Conservation (phyloP, 768 basidiomycete genomes). For the Mycena maculata region DNA sequence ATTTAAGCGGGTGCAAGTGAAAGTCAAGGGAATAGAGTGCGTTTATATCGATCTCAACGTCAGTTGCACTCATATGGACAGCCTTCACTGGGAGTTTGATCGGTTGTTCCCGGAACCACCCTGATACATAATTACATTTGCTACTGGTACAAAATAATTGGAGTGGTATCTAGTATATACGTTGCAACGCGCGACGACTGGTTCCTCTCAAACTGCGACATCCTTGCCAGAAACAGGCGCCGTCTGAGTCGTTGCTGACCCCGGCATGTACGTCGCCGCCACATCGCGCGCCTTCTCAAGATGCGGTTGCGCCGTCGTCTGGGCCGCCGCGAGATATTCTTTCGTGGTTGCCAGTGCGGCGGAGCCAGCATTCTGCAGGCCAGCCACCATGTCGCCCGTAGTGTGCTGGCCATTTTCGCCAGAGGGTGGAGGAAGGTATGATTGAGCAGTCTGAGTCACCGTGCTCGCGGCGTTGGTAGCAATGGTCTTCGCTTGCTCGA, state of each 20-base stretch:
- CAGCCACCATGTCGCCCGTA: slow-evolving; percentile 41
- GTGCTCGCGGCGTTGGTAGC: slow-evolving; percentile 53
- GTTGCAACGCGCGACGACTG: neutral
- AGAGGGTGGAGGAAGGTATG: slow-evolving; percentile 36
- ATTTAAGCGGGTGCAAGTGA: neutral
- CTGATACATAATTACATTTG: slow-evolving; percentile 6
- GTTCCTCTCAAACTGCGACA: neutral
- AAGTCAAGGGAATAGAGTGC: neutral
- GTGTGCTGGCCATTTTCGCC: slow-evolving; percentile 24
- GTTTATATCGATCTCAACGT: neutral
- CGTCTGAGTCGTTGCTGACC: slow-evolving; percentile 37
- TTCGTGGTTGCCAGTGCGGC: slow-evolving; percentile 46
- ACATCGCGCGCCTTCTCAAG: slow-evolving; percentile 52
- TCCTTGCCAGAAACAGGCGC: slow-evolving; percentile 24
- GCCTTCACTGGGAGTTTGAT: neutral
- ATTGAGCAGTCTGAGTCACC: slow-evolving; percentile 54
- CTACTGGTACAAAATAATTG: slow-evolving; percentile 25
- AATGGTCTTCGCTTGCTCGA: slow-evolving; percentile 65
- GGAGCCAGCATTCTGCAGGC: slow-evolving; percentile 48
- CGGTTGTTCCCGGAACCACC: too few relatives aligned
- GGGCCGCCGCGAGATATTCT: slow-evolving; percentile 40
- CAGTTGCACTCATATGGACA: neutral
- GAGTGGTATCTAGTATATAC: slow-evolving; percentile 16
- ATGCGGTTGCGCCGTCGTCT: slow-evolving; percentile 50
- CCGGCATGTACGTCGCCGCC: slow-evolving; percentile 50